Conservation (phyloP, 495 filamentous ascomycete genomes). For the Poronia punctata region DNA sequence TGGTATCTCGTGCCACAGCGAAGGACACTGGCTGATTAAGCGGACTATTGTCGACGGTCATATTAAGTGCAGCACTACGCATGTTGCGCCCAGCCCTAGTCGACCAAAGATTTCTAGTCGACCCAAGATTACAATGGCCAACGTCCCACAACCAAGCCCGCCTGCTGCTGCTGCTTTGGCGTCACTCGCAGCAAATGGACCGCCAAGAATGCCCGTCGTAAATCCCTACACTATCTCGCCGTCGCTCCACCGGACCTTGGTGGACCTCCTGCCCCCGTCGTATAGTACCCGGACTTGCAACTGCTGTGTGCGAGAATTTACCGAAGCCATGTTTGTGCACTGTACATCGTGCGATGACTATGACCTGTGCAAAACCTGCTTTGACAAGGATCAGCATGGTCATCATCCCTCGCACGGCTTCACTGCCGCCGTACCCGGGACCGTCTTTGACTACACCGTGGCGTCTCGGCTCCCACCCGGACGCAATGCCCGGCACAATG, state of each 20-base stretch:
- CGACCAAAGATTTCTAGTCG: constrained; percentile 13
- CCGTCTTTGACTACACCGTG: constrained; percentile 48
- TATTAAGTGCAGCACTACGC: constrained; percentile 77
- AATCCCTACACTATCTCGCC: too few species aligned
- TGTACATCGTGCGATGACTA: constrained; percentile 83
- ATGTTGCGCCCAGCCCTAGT: constrained; percentile 51
- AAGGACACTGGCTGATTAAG: constrained; percentile 91
- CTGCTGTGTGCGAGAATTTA: constrained; percentile 71
- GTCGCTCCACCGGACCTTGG: too few species aligned
- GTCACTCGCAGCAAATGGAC: too few species aligned
- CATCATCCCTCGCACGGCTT: constrained; percentile 91
- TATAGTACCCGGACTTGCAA: constrained; percentile 76
- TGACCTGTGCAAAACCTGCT: constrained; percentile 83
- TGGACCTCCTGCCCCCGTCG: too few species aligned
- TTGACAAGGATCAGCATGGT: constrained; percentile 69
- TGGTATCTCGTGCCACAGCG: constrained; percentile 67
- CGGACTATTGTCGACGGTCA: constrained; percentile 69
- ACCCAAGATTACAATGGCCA: constrained; percentile 15
- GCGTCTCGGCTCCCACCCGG: constrained; percentile 66
- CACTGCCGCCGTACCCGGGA: constrained; percentile 50
- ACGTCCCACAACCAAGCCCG: neutral
- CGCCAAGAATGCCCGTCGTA: too few species aligned
- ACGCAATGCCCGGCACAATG: constrained; percentile 72
- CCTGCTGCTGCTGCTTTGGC: neutral
- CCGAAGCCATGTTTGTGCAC: constrained; percentile 72